A percentile compares a stretch with the other conserved stretches of the same genome.
Evolutionary conservation across 2,329 filamentous ascomycete species (phyloP).

Genomic region (Xylaria sp.): DNA sequence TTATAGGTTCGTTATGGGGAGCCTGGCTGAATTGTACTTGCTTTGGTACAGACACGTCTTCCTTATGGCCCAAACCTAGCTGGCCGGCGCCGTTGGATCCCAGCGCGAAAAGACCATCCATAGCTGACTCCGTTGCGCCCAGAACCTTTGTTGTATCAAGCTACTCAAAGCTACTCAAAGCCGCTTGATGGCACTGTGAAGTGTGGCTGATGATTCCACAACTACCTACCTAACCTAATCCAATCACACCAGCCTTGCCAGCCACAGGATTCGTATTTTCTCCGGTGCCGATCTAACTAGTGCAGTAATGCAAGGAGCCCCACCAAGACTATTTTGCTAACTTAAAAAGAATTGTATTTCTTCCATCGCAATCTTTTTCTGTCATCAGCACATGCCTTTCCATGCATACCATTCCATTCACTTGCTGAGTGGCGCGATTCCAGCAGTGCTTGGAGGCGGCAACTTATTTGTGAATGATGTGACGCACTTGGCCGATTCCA

Average conservation of each 20-base stretch:
- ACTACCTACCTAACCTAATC: too few relatives aligned
- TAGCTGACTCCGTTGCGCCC: conserved; percentile 37
- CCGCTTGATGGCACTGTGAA: not conserved
- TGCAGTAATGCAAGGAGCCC: not conserved
- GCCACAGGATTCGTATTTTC: conserved; percentile 29
- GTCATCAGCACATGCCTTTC: not conserved
- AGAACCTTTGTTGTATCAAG: not conserved
- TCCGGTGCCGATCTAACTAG: conserved; percentile 31
- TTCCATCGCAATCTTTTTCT: not conserved
- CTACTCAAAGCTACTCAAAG: not conserved
- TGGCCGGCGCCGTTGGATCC: conserved; percentile 82
- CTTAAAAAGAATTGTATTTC: conserved; percentile 13
- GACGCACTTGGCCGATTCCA: conserved; percentile 29
- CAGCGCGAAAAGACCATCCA: conserved; percentile 71
- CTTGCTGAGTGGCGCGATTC: not conserved
- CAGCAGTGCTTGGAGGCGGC: not conserved
- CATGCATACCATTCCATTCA: not conserved
- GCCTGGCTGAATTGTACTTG: conserved; percentile 64
- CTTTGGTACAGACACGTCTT: conserved; percentile 75
- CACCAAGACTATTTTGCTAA: conserved; percentile 31
- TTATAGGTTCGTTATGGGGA: conserved; percentile 50
- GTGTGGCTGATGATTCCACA: conserved; percentile 12
- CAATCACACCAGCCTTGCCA: conserved; percentile 17
- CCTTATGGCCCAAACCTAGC: conserved; percentile 74
- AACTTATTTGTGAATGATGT: conserved; percentile 37